Evolutionary conservation across 768 basidiomycete species (phyloP).

Genomic region (Psilocybe sp.): DNA sequence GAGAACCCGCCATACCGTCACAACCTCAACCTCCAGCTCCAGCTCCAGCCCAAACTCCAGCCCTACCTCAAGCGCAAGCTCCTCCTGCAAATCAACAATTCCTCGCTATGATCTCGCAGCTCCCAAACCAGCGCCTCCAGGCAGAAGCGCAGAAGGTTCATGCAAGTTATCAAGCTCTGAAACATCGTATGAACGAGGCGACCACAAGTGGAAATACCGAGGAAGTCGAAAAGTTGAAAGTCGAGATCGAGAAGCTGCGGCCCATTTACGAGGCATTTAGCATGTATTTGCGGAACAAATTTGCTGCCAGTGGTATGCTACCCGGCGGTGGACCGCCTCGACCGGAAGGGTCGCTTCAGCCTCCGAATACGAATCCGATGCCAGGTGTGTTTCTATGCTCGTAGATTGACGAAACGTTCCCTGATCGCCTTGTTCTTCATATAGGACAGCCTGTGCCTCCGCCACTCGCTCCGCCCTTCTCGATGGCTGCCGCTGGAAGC

Average conservation of each 20-base stretch:
- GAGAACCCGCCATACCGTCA: conserved; percentile 14
- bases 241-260: background rate
- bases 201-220: background rate
- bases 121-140: background rate
- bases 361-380: too few relatives aligned
- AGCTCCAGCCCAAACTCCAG: background rate
- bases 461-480: too few relatives aligned
- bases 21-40: conserved; percentile 8
- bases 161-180: background rate
- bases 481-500: too few relatives aligned
- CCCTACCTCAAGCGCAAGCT: background rate
- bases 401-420: too few relatives aligned
- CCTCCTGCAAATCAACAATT: background rate
- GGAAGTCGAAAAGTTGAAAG: background rate
- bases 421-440: too few relatives aligned
- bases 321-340: too few relatives aligned
- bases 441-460: too few relatives aligned
- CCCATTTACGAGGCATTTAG: background rate
- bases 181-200: background rate
- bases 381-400: too few relatives aligned
- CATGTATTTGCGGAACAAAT: too few relatives aligned
- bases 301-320: too few relatives aligned
- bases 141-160: too few relatives aligned
- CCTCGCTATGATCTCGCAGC: background rate
- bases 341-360: too few relatives aligned